These are phyloP conservation scores for Claviceps sp. DNA, from an alignment of 2,329 filamentous ascomycete species.

Conservation along the genomic window DNA sequence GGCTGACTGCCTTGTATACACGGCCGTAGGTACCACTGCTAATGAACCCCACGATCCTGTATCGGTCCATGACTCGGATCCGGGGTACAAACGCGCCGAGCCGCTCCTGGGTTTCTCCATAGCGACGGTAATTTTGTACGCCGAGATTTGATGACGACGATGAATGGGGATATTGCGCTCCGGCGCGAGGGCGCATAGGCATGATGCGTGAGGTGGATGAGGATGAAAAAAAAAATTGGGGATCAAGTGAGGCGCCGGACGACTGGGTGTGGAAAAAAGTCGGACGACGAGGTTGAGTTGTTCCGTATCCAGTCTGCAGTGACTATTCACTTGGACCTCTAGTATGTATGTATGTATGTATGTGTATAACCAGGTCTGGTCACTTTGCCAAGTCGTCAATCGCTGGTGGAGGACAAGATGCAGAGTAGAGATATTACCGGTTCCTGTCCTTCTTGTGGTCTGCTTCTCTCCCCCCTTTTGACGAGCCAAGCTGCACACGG, in stretches of 20 bases:
- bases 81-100: slow-evolving; percentile 54
- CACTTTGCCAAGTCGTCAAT: too few relatives aligned
- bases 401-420: too few relatives aligned
- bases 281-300: too few relatives aligned
- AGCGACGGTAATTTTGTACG: slow-evolving; percentile 21
- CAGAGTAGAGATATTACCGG: neutral
- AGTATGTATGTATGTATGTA: too few relatives aligned
- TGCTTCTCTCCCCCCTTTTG: neutral
- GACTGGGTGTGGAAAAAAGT: too few relatives aligned
- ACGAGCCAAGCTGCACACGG: neutral
- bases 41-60: slow-evolving; percentile 96
- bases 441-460: too few relatives aligned
- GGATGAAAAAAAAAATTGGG: neutral
- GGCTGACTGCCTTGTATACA: slow-evolving; percentile 86
- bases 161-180: slow-evolving; percentile 12
- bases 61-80: slow-evolving; percentile 80
- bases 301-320: too few relatives aligned
- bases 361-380: too few relatives aligned
- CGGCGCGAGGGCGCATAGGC: slow-evolving; percentile 22
- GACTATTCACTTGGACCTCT: too few relatives aligned
- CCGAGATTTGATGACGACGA: slow-evolving; percentile 8
- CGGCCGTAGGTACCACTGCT: slow-evolving; percentile 95
- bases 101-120: slow-evolving; percentile 39
- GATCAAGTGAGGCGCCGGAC: neutral
- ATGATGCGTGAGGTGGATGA: slow-evolving; percentile 9